Conservation (phyloP, 2,329 filamentous ascomycete genomes). For the Cryoendolithus antarcticus region DNA sequence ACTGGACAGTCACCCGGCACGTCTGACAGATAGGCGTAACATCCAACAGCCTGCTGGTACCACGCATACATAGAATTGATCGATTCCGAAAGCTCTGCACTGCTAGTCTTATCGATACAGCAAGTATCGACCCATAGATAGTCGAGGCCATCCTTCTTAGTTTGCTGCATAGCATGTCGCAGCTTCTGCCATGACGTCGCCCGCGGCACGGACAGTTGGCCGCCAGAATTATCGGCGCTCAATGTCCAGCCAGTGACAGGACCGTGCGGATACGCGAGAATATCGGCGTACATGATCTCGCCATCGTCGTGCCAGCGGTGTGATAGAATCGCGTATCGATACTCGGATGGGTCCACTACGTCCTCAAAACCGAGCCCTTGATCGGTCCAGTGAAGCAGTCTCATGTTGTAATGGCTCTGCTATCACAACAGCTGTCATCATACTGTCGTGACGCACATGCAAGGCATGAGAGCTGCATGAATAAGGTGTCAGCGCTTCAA, state of each 20-base stretch:
- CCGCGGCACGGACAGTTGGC: too few relatives aligned
- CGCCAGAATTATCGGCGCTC: too few relatives aligned
- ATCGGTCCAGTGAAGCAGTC: too few relatives aligned
- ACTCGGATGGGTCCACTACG: too few relatives aligned
- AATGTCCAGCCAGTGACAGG: too few relatives aligned
- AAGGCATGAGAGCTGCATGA: too few relatives aligned
- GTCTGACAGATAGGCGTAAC: conserved; percentile 11
- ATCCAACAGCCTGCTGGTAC: conserved; percentile 3
- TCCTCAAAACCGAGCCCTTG: too few relatives aligned
- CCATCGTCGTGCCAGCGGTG: conserved; percentile 1
- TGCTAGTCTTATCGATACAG: conserved; percentile 3
- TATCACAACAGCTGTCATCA: too few relatives aligned
- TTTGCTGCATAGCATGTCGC: conserved; percentile 3
- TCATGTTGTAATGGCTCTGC: too few relatives aligned
- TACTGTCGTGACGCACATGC: too few relatives aligned
- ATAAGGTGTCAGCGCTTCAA: too few relatives aligned
- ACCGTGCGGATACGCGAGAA: neutral
- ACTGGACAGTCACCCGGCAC: conserved; percentile 1
- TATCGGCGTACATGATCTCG: neutral
- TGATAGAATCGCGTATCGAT: conserved; percentile 2
- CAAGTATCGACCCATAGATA: conserved; percentile 6
- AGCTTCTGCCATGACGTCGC: too few relatives aligned
- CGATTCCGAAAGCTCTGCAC: conserved; percentile 3
- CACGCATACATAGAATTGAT: conserved; percentile 5
- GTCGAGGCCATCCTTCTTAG: conserved; percentile 8